Evolutionary conservation across 345 rosid genomes (phyloP).

Genomic region (Dipteronia sinensis): DNA sequence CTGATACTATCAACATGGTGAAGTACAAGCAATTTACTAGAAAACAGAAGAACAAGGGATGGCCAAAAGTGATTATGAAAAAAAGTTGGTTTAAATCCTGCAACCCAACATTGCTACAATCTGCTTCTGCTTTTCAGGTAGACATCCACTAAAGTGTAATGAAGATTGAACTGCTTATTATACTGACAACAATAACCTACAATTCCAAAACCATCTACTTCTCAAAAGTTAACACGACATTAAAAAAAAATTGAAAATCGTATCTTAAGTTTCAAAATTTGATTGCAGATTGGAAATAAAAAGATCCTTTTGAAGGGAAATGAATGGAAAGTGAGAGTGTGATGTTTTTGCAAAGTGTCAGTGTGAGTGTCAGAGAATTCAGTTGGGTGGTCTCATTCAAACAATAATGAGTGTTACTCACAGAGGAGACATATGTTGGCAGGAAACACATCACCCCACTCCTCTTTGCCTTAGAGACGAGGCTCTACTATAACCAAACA

Average conservation of each 20-base stretch:
- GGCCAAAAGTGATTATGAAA: constrained; percentile 40
- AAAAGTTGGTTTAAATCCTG: constrained; percentile 55
- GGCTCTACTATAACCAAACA: neutral
- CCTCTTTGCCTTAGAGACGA: constrained; percentile 11
- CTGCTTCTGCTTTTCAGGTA: constrained; percentile 33
- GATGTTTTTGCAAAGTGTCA: neutral
- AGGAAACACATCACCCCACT: constrained; percentile 25
- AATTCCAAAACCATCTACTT: neutral
- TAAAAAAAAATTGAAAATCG: neutral
- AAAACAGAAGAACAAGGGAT: constrained; percentile 45
- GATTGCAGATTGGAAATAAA: neutral
- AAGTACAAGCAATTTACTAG: constrained; percentile 24
- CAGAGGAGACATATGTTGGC: constrained; percentile 20
- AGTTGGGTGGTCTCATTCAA: constrained; percentile 7
- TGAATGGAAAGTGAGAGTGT: neutral
- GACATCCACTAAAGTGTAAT: constrained; percentile 20
- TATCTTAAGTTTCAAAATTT: neutral
- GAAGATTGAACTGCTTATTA: constrained; percentile 13
- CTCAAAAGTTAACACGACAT: neutral
- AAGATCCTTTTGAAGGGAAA: neutral
- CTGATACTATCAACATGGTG: constrained; percentile 37
- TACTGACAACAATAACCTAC: neutral
- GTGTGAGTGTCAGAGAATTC: neutral
- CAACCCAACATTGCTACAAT: constrained; percentile 45
- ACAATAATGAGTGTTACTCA: constrained; percentile 5